Evolutionary conservation across 2,329 filamentous ascomycete species (phyloP).

Genomic region (Cladosporium oxysporum): DNA sequence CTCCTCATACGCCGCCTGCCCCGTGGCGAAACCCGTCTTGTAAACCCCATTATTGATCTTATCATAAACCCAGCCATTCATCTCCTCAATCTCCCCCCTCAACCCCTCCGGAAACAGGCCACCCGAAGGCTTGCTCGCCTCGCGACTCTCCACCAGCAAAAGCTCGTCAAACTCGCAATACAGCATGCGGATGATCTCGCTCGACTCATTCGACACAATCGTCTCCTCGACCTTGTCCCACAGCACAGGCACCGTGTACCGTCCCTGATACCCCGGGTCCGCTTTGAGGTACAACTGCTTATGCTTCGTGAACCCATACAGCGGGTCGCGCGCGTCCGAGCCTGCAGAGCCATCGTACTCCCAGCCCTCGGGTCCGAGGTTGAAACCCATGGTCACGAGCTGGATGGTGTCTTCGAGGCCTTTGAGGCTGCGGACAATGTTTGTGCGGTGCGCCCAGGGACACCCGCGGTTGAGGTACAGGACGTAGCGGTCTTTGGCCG

Average conservation of each 20-base stretch:
- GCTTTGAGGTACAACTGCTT: constrained; percentile 73
- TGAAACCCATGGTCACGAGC: constrained; percentile 47
- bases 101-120: constrained; percentile 69
- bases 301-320: constrained; percentile 67
- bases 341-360: constrained; percentile 67
- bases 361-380: constrained; percentile 61
- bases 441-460: constrained; percentile 61
- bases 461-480: constrained; percentile 63
- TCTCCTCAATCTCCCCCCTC: constrained; percentile 69
- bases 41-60: constrained; percentile 57
- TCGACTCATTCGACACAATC: constrained; percentile 88
- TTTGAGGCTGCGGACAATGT: constrained; percentile 53
- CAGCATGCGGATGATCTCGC: constrained; percentile 88
- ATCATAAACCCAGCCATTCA: constrained; percentile 79
- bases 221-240: constrained; percentile 65
- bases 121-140: constrained; percentile 53
- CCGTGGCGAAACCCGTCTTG: constrained; percentile 75
- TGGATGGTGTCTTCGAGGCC: constrained; percentile 53
- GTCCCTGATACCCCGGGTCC: constrained; percentile 65
- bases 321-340: constrained; percentile 57
- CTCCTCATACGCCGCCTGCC: constrained; percentile 77
- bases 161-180: constrained; percentile 74
- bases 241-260: constrained; percentile 81
- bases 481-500: constrained; percentile 61
- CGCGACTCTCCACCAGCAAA: constrained; percentile 54